A percentile compares a stretch with the other conserved stretches of the same genome.
phyloP scores from a whole-genome alignment of 2,329 filamentous ascomycete genomes.

The Hypoxylon rubiginosum region DNA sequence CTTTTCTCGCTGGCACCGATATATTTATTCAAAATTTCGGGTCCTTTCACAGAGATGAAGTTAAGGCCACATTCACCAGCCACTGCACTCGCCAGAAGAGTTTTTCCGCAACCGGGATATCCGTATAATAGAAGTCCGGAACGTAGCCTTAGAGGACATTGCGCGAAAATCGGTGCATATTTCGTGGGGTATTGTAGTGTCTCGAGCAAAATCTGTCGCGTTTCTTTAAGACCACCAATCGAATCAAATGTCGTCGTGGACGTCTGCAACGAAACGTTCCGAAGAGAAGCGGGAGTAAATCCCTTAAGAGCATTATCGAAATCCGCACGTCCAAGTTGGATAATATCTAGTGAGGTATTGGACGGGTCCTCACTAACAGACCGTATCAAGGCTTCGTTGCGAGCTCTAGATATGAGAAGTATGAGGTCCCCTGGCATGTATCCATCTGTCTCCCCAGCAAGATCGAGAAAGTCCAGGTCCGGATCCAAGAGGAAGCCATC shows the following conservation, averaged over 20 bases:
- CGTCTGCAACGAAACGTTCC: slow-evolving; percentile 93
- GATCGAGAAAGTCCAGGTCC: slow-evolving; percentile 88
- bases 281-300: slow-evolving; percentile 93
- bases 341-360: slow-evolving; percentile 62
- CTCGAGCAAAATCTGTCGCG: slow-evolving; percentile 90
- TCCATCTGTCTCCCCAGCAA: slow-evolving; percentile 94
- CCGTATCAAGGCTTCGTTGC: slow-evolving; percentile 92
- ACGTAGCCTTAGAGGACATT: slow-evolving; percentile 93
- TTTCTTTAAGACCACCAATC: slow-evolving; percentile 89
- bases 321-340: slow-evolving; percentile 79
- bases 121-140: slow-evolving; percentile 95
- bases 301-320: slow-evolving; percentile 89
- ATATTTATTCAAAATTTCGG: slow-evolving; percentile 99
- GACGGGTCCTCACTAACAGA: slow-evolving; percentile 71
- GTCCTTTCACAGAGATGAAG: slow-evolving; percentile 98
- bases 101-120: slow-evolving; percentile 96
- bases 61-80: slow-evolving; percentile 97
- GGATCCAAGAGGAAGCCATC: slow-evolving; percentile 80
- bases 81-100: slow-evolving; percentile 93
- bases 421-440: slow-evolving; percentile 97
- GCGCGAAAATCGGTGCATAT: slow-evolving; percentile 96
- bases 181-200: slow-evolving; percentile 97
- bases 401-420: slow-evolving; percentile 85
- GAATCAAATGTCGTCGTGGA: slow-evolving; percentile 93
- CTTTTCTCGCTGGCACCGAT: slow-evolving; percentile 98